Percentiles rank a stretch among this genome's conserved stretches.
Conservation (phyloP, 2,329 filamentous ascomycete species). For the Pseudogymnoascus sp. region DNA sequence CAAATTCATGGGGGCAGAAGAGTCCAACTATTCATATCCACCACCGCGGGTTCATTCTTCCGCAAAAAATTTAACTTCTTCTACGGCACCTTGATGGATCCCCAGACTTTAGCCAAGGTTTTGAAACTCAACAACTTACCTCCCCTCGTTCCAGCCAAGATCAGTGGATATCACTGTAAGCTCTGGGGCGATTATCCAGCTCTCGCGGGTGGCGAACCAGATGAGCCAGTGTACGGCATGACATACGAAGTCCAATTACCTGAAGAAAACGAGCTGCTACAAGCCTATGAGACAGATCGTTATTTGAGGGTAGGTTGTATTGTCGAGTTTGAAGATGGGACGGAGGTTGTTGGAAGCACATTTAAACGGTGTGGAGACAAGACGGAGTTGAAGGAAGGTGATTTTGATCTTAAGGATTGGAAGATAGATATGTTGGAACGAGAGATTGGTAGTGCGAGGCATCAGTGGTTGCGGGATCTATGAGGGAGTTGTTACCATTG, state of each 20-base stretch:
- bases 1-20: background rate
- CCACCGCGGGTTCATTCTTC: constrained; percentile 11
- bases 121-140: constrained; percentile 20
- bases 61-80: constrained; percentile 25
- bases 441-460: background rate
- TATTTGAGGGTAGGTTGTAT: constrained; percentile 14
- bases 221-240: constrained; percentile 15
- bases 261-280: constrained; percentile 10
- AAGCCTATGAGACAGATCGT: constrained; percentile 13
- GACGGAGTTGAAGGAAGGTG: constrained; percentile 11
- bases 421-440: constrained; percentile 14
- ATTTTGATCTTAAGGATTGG: constrained; percentile 17
- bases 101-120: constrained; percentile 24
- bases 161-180: constrained; percentile 23
- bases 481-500: background rate
- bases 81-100: constrained; percentile 28
- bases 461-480: background rate
- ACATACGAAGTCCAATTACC: constrained; percentile 13
- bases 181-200: constrained; percentile 29
- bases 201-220: constrained; percentile 14
- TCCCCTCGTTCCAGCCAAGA: constrained; percentile 17
- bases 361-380: constrained; percentile 14
- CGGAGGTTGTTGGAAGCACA: constrained; percentile 13
- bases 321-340: constrained; percentile 16
- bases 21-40: background rate